These are phyloP conservation scores for Cyanidiococcus yangmingshanensis DNA, from an alignment of 23 red algal species.

Conservation along the genomic window DNA sequence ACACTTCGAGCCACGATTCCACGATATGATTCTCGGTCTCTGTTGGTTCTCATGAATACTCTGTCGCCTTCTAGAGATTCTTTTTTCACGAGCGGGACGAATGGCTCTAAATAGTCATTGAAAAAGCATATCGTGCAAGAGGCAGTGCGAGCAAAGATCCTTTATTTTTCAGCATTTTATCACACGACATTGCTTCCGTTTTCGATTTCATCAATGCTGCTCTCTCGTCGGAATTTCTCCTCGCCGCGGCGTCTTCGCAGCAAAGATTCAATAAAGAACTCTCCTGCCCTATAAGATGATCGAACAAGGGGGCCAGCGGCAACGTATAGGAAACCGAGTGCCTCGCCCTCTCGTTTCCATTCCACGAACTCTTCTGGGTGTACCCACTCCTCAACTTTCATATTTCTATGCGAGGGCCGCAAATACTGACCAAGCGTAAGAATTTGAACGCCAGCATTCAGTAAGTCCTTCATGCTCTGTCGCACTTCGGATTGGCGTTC, in stretches of 20 bases:
- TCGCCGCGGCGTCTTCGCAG: conserved; percentile 25
- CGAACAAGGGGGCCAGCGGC: conserved; percentile 81
- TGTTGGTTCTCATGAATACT: too few species aligned
- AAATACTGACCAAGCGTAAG: conserved; percentile 92
- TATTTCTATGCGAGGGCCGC: conserved; percentile 66
- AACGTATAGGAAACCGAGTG: conserved; percentile 82
- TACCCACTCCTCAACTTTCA: conserved; percentile 98
- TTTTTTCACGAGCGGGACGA: too few species aligned
- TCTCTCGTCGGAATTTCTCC: too few species aligned
- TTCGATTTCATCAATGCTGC: too few species aligned
- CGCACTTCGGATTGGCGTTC: conserved; percentile 53
- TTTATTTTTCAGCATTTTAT: too few species aligned
- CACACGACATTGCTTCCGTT: too few species aligned
- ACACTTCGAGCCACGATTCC: too few species aligned
- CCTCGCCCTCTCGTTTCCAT: conserved; percentile 66
- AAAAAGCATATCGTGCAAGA: too few species aligned
- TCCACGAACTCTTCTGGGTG: conserved; percentile 82
- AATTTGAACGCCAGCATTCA: conserved; percentile 70
- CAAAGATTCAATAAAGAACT: conserved; percentile 77
- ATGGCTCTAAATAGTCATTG: too few species aligned
- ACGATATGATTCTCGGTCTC: too few species aligned
- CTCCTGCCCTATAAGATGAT: conserved; percentile 77
- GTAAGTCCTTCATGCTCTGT: conserved; percentile 52
- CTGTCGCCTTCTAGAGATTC: too few species aligned
- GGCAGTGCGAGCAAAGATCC: too few species aligned